Conservation (phyloP, 352 stramenopile species). For the Phytophthora syringae region DNA sequence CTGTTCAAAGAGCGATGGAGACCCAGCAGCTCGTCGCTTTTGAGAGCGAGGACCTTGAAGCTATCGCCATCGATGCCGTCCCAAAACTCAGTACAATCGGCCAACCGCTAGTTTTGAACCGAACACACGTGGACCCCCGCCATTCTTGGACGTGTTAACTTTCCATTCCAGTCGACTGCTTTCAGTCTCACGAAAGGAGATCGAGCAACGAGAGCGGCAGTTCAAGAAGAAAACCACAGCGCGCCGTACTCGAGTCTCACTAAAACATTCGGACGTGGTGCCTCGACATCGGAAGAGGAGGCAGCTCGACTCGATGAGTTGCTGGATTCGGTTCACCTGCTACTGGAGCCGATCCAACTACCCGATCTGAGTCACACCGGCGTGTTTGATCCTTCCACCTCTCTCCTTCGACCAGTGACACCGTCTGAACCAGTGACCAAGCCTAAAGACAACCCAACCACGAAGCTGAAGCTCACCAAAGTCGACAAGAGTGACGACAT, state of each 20-base stretch:
- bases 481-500: constrained; percentile 44
- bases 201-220: constrained; percentile 29
- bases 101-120: constrained; percentile 7
- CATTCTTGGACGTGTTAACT: constrained; percentile 71
- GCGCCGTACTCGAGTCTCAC: background rate
- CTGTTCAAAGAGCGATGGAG: constrained; percentile 1
- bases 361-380: constrained; percentile 68
- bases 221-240: constrained; percentile 4
- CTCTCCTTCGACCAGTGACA: constrained; percentile 24
- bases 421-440: constrained; percentile 11
- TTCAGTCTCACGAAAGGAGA: constrained; percentile 38
- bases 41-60: background rate
- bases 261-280: background rate
- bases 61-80: background rate
- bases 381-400: constrained; percentile 32
- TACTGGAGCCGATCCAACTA: constrained; percentile 67
- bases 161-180: constrained; percentile 69
- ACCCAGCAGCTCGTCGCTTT: background rate
- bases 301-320: constrained; percentile 41
- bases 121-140: constrained; percentile 29
- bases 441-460: background rate
- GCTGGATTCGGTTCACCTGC: constrained; percentile 47
- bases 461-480: constrained; percentile 38
- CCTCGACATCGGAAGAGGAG: constrained; percentile 14
- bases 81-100: constrained; percentile 1